Percentiles rank a stretch among this genome's conserved stretches.
These are phyloP conservation scores for Daedalea quercina DNA, from an alignment of 768 basidiomycete genomes.

Conservation along the genomic window DNA sequence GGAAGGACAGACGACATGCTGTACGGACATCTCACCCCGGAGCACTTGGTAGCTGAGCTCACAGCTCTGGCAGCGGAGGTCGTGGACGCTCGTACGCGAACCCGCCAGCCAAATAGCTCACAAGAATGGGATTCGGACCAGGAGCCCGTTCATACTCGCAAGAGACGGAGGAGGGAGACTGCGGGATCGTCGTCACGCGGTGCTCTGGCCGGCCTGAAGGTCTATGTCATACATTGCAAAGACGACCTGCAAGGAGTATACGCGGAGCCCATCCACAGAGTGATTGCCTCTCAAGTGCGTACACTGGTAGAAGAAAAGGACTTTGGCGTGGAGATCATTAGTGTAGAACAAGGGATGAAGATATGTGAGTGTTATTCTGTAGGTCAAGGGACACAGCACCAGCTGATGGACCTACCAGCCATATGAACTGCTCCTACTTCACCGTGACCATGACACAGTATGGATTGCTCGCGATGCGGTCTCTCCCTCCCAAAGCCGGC, in stretches of 20 bases:
- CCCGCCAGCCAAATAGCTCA: not conserved
- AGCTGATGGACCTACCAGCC: not conserved
- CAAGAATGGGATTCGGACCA: not conserved
- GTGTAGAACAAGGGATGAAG: conserved; percentile 74
- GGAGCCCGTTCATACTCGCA: conserved; percentile 20
- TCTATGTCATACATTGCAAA: conserved; percentile 90
- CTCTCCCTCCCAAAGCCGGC: too few species aligned
- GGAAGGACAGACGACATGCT: conserved; percentile 61
- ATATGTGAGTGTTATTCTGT: conserved; percentile 42
- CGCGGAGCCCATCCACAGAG: conserved; percentile 47
- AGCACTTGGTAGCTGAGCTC: conserved; percentile 74
- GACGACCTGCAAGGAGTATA: conserved; percentile 49
- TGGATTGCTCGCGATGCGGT: too few species aligned
- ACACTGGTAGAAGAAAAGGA: conserved; percentile 49
- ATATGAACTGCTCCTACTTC: not conserved
- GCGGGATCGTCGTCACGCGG: conserved; percentile 37
- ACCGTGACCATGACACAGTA: too few species aligned
- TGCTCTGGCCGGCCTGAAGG: conserved; percentile 49
- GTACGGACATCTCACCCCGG: conserved; percentile 85
- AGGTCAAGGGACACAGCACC: not conserved
- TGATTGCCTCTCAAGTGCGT: conserved; percentile 71
- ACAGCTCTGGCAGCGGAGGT: conserved; percentile 63
- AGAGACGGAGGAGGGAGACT: conserved; percentile 31
- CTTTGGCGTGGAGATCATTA: conserved; percentile 68
- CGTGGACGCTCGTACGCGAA: conserved; percentile 32